Evolutionary conservation across 192 early-diverging fungal genomes (phyloP).

Genomic region (Neocallimastix lanati): DNA sequence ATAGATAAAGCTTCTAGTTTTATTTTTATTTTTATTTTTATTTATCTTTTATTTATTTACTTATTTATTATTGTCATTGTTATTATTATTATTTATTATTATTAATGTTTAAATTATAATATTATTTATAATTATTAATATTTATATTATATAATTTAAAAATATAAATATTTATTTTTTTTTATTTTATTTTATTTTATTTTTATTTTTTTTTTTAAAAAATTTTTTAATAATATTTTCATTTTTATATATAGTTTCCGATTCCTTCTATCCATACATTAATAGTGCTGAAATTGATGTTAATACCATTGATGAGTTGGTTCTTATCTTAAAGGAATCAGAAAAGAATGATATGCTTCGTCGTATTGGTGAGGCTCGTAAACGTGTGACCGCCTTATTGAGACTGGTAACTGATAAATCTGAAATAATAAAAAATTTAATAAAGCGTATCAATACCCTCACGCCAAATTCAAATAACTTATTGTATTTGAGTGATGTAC

Average conservation of each 20-base stretch:
- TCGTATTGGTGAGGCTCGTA: constrained; percentile 52
- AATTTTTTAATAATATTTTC: too few relatives aligned
- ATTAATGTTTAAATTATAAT: too few relatives aligned
- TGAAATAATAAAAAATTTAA: constrained; percentile 49
- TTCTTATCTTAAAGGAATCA: not conserved
- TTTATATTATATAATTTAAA: too few relatives aligned
- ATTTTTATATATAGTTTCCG: not conserved
- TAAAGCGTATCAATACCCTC: constrained; percentile 28
- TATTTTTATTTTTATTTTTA: too few relatives aligned
- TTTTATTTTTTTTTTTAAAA: not conserved
- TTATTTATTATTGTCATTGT: too few relatives aligned
- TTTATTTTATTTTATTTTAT: not conserved
- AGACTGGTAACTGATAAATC: constrained; percentile 44
- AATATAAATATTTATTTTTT: not conserved
- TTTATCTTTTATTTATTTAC: not conserved
- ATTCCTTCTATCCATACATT: not conserved
- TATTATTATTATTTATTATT: too few relatives aligned
- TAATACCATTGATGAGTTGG: not conserved
- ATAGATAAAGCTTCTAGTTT: too few relatives aligned
- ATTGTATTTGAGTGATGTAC: constrained; percentile 61
- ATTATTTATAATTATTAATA: too few relatives aligned
- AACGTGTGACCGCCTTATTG: constrained; percentile 46
- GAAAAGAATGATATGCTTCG: constrained; percentile 61
- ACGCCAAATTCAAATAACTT: constrained; percentile 24
- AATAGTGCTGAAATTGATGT: not conserved